Evolutionary conservation across 352 stramenopile genomes (phyloP).

Genomic region (Phytopythium chamaehyphon): DNA sequence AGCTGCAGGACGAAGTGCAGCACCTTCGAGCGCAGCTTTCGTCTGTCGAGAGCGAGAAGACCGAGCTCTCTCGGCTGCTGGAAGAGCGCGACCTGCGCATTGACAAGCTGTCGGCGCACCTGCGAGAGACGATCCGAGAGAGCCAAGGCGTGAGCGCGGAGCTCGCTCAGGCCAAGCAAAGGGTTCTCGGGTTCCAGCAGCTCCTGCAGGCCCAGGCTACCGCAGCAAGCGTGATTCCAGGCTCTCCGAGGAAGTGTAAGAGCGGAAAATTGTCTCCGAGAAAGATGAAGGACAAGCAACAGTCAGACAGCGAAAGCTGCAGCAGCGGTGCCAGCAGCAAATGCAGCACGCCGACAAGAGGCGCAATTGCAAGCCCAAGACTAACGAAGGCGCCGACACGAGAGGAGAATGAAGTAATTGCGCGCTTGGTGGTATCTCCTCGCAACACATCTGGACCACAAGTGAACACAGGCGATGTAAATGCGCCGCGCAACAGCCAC

Average conservation of each 20-base stretch:
- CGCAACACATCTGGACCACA: neutral
- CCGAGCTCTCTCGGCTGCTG: conserved; percentile 29
- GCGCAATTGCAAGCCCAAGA: too few relatives aligned
- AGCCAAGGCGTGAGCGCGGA: conserved; percentile 45
- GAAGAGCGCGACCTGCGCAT: conserved; percentile 35
- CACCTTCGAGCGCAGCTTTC: conserved; percentile 40
- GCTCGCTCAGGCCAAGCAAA: conserved; percentile 36
- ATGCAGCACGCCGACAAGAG: neutral
- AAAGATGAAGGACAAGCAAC: neutral
- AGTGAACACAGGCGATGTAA: conserved; percentile 25
- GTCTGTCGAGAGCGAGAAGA: conserved; percentile 31
- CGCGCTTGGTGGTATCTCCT: neutral
- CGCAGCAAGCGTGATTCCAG: conserved; percentile 8
- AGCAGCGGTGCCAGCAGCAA: neutral
- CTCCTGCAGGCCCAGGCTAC: conserved; percentile 13
- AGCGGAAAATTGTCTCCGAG: conserved; percentile 10
- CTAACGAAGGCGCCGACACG: too few relatives aligned
- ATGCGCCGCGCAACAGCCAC: too few relatives aligned
- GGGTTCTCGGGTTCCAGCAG: conserved; percentile 17
- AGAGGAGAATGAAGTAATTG: too few relatives aligned
- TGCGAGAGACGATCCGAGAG: conserved; percentile 55
- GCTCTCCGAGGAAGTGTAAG: conserved; percentile 24
- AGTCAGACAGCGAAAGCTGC: neutral
- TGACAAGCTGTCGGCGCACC: conserved; percentile 32
- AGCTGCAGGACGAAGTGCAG: conserved; percentile 53